Percentiles rank a stretch among this genome's conserved stretches.
Conservation (phyloP, 225 moss, liverwort and hornwort species). For the Asterella californica region DNA sequence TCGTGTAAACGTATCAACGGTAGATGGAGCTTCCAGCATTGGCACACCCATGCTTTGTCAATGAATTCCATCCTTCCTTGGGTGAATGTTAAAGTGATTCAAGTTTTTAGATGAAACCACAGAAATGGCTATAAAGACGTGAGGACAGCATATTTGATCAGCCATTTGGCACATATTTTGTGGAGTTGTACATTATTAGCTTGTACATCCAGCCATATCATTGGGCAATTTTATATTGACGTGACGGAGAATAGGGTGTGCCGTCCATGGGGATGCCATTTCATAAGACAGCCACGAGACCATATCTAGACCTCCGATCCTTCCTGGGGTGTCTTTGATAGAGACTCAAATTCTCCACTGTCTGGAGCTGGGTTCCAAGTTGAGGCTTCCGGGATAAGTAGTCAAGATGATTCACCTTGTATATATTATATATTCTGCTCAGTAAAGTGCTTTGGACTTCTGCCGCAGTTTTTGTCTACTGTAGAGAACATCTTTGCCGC, state of each 20-base stretch:
- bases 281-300: not conserved
- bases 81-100: constrained; percentile 24
- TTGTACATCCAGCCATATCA: constrained; percentile 34
- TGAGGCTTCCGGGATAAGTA: constrained; percentile 10
- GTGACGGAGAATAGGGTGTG: constrained; percentile 10
- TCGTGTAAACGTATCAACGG: constrained; percentile 3
- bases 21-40: not conserved
- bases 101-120: constrained; percentile 9
- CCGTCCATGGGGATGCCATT: not conserved
- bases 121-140: constrained; percentile 17
- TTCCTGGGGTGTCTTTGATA: constrained; percentile 4
- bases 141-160: constrained; percentile 13
- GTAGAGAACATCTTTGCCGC: not conserved
- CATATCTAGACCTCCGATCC: not conserved
- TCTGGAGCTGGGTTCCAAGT: constrained; percentile 10
- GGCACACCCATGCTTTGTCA: constrained; percentile 2
- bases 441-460: constrained; percentile 27
- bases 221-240: constrained; percentile 21
- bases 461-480: not conserved
- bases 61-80: constrained; percentile 9
- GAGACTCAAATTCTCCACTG: constrained; percentile 15
- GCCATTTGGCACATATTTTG: constrained; percentile 33
- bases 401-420: constrained; percentile 23
- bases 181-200: constrained; percentile 35
- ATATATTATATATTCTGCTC: constrained; percentile 35